Evolutionary conservation across 768 basidiomycete genomes (phyloP), one percentile per base, ranked within the genome.

Genomic region (Suillus tomentosus): DNA sequence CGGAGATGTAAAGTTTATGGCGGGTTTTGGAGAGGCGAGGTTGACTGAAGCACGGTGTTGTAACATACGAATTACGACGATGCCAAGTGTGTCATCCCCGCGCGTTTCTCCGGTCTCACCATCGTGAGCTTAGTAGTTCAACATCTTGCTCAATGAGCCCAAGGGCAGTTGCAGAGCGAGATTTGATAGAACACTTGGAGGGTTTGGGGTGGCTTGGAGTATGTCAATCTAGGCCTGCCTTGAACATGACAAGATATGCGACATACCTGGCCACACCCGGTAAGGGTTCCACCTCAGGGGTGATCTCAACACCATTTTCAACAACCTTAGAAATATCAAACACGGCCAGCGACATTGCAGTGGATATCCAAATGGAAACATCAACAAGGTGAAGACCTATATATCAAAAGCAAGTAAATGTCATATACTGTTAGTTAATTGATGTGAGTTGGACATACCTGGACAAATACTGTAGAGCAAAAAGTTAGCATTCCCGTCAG

Each of bases 1-100:
- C 2, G 81, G 80, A 10, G 79, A 77, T 5, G 80, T 78, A 17
- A 81, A 66, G 63, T 74, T 79, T 24, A 79, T 78, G 13, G 79
- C 71, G 34, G 78, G 79, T 13, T 64, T 65, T 48, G 69, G 76
- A 63, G 68, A 76, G 22, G 64, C 69, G 17, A 62, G 47, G 9
- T 57, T 63, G 51, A 53, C 61, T 8, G 72, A 71, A 15, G 66
- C 31, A 63, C 61, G 66, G 63, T 57, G 64, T 59, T 55, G 4
- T 27, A 27, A 17, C 4, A 17, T 24, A 50, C 7, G 8, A 51
- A 51, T 27, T 27, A 27, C 15, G 15, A 31, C 15, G 27, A 27
- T 51, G 24, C 27, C 0, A 17, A 24, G 24, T 4, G 0, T 53
- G 15, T 5, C 5, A 53, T 53, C 27, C 51, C 27, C 15, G 10